Conservation (phyloP, 2,329 filamentous ascomycete genomes). For the Penicillium crustosum region DNA sequence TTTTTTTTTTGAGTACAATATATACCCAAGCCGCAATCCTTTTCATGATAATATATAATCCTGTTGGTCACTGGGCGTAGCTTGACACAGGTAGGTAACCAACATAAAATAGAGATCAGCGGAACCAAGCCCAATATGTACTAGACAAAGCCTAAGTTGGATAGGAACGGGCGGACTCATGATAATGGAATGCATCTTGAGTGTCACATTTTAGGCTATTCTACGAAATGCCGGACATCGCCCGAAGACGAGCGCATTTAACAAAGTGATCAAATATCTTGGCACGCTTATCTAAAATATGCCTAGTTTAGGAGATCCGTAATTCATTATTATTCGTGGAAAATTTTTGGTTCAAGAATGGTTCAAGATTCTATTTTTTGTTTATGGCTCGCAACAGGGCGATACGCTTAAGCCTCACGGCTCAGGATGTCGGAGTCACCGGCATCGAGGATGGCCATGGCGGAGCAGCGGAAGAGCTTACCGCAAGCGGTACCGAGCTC, state of each 20-base stretch:
- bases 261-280: not conserved
- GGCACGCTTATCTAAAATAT: not conserved
- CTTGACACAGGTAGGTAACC: not conserved
- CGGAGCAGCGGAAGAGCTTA: conserved; percentile 98
- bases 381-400: conserved; percentile 12
- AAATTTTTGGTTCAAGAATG: conserved; percentile 8
- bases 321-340: conserved; percentile 1
- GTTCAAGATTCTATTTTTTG: conserved; percentile 15
- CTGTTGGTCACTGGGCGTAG: not conserved
- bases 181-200: not conserved
- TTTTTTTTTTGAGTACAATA: not conserved
- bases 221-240: not conserved
- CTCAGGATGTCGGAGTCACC: conserved; percentile 95
- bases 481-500: conserved; percentile 98
- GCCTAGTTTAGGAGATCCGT: not conserved
- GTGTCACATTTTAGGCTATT: conserved; percentile 13
- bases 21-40: not conserved
- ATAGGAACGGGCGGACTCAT: not conserved
- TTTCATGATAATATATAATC: not conserved
- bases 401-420: conserved; percentile 21
- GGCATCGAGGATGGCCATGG: conserved; percentile 94
- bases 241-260: not conserved
- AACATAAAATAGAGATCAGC: not conserved
- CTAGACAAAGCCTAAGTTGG: not conserved
- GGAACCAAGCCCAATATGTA: not conserved